phyloP scores from a whole-genome alignment of 2,329 filamentous ascomycete genomes.

The Ceratocystis smalleyi region DNA sequence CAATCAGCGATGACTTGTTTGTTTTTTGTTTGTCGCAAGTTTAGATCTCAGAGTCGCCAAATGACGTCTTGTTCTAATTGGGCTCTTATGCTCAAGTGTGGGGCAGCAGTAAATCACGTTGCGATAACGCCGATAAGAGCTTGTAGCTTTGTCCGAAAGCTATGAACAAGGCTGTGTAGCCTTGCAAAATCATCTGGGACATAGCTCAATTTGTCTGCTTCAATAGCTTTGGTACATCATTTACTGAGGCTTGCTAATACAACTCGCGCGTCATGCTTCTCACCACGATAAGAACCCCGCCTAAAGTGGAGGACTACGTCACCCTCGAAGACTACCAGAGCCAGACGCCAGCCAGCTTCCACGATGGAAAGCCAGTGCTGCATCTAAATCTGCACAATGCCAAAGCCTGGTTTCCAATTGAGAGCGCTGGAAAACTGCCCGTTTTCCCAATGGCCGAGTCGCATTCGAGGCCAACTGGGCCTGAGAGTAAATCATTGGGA shows the following conservation, averaged over 20 bases:
- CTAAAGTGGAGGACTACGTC: slow-evolving; percentile 43
- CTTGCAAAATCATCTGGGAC: slow-evolving; percentile 3
- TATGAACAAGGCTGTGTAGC: slow-evolving; percentile 13
- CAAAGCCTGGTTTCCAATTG: slow-evolving; percentile 41
- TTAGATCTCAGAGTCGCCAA: not conserved
- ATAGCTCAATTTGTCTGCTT: not conserved
- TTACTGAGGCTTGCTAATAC: slow-evolving; percentile 14
- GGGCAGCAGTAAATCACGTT: slow-evolving; percentile 16
- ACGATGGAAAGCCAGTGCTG: slow-evolving; percentile 53
- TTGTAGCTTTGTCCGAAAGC: not conserved
- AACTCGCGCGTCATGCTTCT: slow-evolving; percentile 23
- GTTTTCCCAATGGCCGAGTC: slow-evolving; percentile 32
- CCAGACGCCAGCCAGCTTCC: slow-evolving; percentile 58
- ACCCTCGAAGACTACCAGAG: slow-evolving; percentile 53
- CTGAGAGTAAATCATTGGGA: slow-evolving; percentile 21
- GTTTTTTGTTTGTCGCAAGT: not conserved
- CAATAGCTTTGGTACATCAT: not conserved
- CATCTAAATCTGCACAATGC: slow-evolving; percentile 45
- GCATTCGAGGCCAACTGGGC: slow-evolving; percentile 24
- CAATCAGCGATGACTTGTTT: not conserved
- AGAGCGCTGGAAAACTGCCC: slow-evolving; percentile 39
- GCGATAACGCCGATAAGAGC: slow-evolving; percentile 19
- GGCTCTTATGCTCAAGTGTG: not conserved
- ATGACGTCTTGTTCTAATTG: slow-evolving; percentile 13
- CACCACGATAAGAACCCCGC: slow-evolving; percentile 42